Evolutionary conservation across 139 green algal genomes (phyloP).

Genomic region (Chlamydomonas asymmetrica): DNA sequence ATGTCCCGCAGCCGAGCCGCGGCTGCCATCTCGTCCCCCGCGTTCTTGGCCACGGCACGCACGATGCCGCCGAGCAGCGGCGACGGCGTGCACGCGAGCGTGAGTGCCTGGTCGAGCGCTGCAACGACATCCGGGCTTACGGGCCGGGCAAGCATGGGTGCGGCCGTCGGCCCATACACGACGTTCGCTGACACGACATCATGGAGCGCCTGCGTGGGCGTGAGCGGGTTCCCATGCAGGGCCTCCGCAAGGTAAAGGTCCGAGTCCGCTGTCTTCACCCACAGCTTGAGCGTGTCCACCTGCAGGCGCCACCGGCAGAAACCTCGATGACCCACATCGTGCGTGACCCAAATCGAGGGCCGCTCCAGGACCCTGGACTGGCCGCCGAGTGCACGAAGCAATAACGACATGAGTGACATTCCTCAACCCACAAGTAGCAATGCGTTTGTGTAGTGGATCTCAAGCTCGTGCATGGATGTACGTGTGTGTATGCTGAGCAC

Average conservation of each 20-base stretch:
- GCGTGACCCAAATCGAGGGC: too few relatives aligned
- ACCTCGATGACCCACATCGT: too few relatives aligned
- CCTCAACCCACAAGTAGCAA: too few relatives aligned
- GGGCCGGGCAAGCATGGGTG: conserved; percentile 26
- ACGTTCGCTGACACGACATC: conserved; percentile 37
- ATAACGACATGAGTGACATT: too few relatives aligned
- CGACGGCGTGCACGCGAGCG: conserved; percentile 30
- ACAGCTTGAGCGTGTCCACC: conserved; percentile 62
- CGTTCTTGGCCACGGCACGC: conserved; percentile 11
- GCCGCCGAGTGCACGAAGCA: too few relatives aligned
- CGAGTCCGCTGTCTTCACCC: conserved; percentile 55
- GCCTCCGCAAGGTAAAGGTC: conserved; percentile 73
- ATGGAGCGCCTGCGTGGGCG: conserved; percentile 50
- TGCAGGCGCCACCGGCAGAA: too few relatives aligned
- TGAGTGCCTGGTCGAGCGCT: conserved; percentile 52
- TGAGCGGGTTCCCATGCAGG: conserved; percentile 57
- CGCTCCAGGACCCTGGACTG: too few relatives aligned
- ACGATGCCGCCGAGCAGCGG: conserved; percentile 21
- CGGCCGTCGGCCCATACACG: neutral
- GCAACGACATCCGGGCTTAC: conserved; percentile 39
- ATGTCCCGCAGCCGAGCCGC: conserved; percentile 54
- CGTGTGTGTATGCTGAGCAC: too few relatives aligned
- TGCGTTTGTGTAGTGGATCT: too few relatives aligned
- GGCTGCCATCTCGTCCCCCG: conserved; percentile 54
- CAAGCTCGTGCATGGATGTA: too few relatives aligned